A percentile compares a stretch with the other conserved stretches of the same genome.
Evolutionary conservation across 257 asterid genomes (phyloP).

Genomic region (Scutellaria galericulata): DNA sequence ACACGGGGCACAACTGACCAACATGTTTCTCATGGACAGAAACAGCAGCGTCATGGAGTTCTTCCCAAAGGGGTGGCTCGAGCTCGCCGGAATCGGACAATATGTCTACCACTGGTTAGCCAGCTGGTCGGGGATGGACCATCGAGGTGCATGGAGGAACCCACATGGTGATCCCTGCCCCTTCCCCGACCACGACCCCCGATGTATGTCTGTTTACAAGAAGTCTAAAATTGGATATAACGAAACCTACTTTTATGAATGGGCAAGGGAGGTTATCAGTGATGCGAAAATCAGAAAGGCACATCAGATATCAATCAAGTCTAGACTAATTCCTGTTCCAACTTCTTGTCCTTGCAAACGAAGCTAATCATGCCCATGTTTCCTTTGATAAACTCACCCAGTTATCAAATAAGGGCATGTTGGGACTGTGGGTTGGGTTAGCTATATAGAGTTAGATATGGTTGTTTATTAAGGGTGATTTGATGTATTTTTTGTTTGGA

Average conservation of each 20-base stretch:
- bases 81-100: conserved; percentile 80
- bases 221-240: conserved; percentile 59
- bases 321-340: conserved; percentile 8
- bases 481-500: no score
- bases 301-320: conserved; percentile 22
- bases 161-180: conserved; percentile 56
- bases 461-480: no score
- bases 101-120: conserved; percentile 81
- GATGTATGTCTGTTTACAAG: conserved; percentile 68
- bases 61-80: conserved; percentile 83
- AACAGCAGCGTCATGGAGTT: conserved; percentile 80
- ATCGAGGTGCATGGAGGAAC: conserved; percentile 86
- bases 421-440: no score
- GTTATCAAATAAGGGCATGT: no score
- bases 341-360: conserved; percentile 40
- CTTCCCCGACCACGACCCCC: conserved; percentile 57
- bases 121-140: conserved; percentile 80
- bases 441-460: no score
- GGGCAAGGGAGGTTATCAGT: conserved; percentile 55
- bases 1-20: conserved; percentile 80
- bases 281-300: conserved; percentile 46
- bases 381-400: no score
- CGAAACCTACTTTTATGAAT: conserved; percentile 54
- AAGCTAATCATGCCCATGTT: neutral
- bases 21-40: conserved; percentile 75